These are phyloP conservation scores for Lepidopterella palustris DNA, from an alignment of 495 filamentous ascomycete genomes.

Conservation along the genomic window DNA sequence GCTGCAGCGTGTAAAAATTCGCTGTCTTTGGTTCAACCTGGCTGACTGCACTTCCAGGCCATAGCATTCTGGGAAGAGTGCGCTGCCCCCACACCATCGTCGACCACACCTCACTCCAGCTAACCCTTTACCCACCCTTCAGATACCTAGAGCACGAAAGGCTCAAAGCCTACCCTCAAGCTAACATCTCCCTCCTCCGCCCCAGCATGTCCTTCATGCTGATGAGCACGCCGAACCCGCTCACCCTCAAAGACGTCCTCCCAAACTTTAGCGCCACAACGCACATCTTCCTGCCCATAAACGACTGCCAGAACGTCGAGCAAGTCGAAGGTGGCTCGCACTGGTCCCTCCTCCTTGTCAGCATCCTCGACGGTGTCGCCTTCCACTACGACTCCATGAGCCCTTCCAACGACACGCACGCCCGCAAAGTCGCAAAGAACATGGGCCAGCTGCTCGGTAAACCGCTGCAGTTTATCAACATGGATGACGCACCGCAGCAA, in stretches of 20 bases:
- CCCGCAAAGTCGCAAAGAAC: conserved; percentile 55
- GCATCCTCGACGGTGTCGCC: conserved; percentile 77
- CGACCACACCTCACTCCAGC: background rate
- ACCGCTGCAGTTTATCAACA: conserved; percentile 61
- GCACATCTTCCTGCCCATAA: conserved; percentile 96
- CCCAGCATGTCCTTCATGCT: conserved; percentile 93
- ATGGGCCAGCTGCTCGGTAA: conserved; percentile 58
- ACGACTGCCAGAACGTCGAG: conserved; percentile 71
- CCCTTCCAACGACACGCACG: conserved; percentile 68
- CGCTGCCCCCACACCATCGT: background rate
- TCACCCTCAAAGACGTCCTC: conserved; percentile 64
- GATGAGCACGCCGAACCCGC: conserved; percentile 71
- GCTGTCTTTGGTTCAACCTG: background rate
- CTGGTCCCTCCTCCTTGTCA: conserved; percentile 91
- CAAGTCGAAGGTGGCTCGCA: conserved; percentile 84
- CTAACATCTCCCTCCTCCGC: conserved; percentile 84
- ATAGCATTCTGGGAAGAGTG: conserved; percentile 99
- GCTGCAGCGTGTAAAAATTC: conserved; percentile 20
- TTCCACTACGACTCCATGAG: conserved; percentile 96
- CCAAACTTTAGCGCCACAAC: conserved; percentile 75
- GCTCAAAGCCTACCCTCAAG: conserved; percentile 64
- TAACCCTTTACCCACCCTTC: background rate
- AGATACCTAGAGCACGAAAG: conserved; percentile 89
- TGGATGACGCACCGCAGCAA: conserved; percentile 84
- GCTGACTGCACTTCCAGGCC: conserved; percentile 43